A percentile compares a stretch with the other conserved stretches of the same genome.
Conservation (phyloP, 768 basidiomycete species). For the Hebeloma cylindrosporum region DNA sequence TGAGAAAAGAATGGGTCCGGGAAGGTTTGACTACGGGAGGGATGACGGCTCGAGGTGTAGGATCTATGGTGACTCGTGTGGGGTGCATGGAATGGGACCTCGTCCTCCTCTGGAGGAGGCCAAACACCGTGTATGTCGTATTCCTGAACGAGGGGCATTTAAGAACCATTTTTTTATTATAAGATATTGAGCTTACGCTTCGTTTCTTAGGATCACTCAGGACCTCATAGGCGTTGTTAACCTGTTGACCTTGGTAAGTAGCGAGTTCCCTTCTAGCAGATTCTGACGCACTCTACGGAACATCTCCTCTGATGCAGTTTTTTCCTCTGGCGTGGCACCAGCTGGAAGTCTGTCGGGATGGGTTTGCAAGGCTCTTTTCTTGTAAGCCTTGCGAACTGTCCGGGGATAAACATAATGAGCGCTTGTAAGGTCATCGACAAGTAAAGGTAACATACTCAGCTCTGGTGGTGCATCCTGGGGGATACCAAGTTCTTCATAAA, state of each 20-base stretch:
- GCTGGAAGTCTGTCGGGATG: slow-evolving; percentile 73
- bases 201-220: slow-evolving; percentile 62
- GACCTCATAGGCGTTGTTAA: slow-evolving; percentile 80
- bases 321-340: slow-evolving; percentile 57
- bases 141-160: slow-evolving; percentile 34
- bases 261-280: background rate
- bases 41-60: slow-evolving; percentile 22
- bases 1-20: slow-evolving; percentile 42
- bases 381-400: slow-evolving; percentile 79
- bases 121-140: slow-evolving; percentile 75
- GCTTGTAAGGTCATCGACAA: background rate
- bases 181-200: slow-evolving; percentile 34
- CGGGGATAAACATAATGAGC: slow-evolving; percentile 4
- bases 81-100: slow-evolving; percentile 17
- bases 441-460: slow-evolving; percentile 50
- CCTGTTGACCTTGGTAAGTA: slow-evolving; percentile 36
- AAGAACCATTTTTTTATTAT: background rate
- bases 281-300: slow-evolving; percentile 36
- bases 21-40: slow-evolving; percentile 35
- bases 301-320: slow-evolving; percentile 57
- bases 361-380: slow-evolving; percentile 65
- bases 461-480: slow-evolving; percentile 55
- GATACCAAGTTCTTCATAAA: slow-evolving; percentile 67
- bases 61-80: slow-evolving; percentile 25
- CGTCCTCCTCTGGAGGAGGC: slow-evolving; percentile 58